Conservation (phyloP, 148 eudicot species). For the Silene uniflora region DNA sequence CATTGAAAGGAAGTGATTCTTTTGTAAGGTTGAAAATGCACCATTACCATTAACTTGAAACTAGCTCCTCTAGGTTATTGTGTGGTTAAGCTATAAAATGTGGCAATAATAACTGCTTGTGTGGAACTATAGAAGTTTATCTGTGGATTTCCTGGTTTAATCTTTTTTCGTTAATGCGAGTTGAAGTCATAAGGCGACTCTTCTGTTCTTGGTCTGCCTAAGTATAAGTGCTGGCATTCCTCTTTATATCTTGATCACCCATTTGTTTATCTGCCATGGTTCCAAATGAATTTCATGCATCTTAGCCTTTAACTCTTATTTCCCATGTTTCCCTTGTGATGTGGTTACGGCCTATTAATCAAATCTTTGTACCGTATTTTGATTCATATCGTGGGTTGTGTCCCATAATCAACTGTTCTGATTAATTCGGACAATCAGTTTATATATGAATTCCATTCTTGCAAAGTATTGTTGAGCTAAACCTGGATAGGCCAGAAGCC, state of each 20-base stretch:
- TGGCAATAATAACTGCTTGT: too few relatives aligned
- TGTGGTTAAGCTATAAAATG: too few relatives aligned
- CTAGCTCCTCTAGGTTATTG: background rate
- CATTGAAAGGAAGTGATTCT: too few relatives aligned
- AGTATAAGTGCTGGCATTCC: background rate
- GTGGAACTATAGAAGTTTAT: too few relatives aligned
- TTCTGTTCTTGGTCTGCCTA: background rate
- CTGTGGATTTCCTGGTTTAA: background rate
- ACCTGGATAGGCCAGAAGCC: conserved; percentile 69
- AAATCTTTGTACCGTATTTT: too few relatives aligned
- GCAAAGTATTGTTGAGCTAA: conserved; percentile 71
- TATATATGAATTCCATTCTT: conserved; percentile 6
- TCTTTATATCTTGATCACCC: too few relatives aligned
- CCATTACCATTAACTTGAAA: background rate
- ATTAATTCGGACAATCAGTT: background rate
- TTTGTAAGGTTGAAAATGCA: background rate
- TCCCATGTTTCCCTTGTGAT: background rate
- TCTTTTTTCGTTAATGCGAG: background rate
- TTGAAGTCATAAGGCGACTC: background rate
- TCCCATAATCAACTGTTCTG: too few relatives aligned
- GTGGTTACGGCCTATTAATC: too few relatives aligned
- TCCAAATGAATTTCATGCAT: too few relatives aligned
- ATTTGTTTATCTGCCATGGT: too few relatives aligned
- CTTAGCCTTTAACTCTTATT: background rate
- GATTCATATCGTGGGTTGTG: too few relatives aligned